Evolutionary conservation across 2,329 filamentous ascomycete genomes (phyloP), one percentile per base, ranked within the genome.

Genomic region (Simplicillium sp.): DNA sequence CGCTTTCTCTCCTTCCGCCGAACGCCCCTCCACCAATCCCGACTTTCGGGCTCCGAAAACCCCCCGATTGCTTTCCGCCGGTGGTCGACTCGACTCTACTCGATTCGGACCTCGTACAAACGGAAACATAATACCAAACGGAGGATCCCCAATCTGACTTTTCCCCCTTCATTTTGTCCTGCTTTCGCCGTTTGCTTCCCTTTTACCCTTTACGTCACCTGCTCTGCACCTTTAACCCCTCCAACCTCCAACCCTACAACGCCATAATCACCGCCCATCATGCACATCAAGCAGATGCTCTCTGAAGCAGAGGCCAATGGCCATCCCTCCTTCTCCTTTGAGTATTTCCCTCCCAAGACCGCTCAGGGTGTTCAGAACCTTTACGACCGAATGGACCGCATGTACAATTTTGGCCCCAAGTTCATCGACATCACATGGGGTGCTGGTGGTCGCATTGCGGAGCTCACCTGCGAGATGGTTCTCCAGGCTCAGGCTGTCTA

Each of bases 361-460:
- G 84, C 87, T 11, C 87, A 92, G 67, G 92, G 92, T 73, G 90
- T 98, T 11, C 92, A 98, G 68, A 98, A 98, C 63, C 81, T 98
- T 44, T 98, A 98, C 73, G 92, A 98, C 54, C 87, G 92, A 53
- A 97, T 98, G 86, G 92, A 98, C 66, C 88, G 89, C 66, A 98
- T 98, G 92, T 88, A 95, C 65, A 79, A 83, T 55, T 78, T 94
- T 48, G 92, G 88, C 2, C 92, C 90, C 48, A 84, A 89, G 56
- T 98, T 98, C 70, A 88, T 98, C 61, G 92, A 98, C 64, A 84
- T 98, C 56, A 98, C 92, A 47, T 98, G 92, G 92, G 94, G 94
- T 48, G 92, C 92, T 39, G 92, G 92, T 51, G 92, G 92, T 37
- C 82, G 85, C 50, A 79, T 92, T 52, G 92, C 90, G 41, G 84